These are phyloP conservation scores for Posidonia oceanica DNA, from an alignment of 116 monocot species.

Conservation along the genomic window DNA sequence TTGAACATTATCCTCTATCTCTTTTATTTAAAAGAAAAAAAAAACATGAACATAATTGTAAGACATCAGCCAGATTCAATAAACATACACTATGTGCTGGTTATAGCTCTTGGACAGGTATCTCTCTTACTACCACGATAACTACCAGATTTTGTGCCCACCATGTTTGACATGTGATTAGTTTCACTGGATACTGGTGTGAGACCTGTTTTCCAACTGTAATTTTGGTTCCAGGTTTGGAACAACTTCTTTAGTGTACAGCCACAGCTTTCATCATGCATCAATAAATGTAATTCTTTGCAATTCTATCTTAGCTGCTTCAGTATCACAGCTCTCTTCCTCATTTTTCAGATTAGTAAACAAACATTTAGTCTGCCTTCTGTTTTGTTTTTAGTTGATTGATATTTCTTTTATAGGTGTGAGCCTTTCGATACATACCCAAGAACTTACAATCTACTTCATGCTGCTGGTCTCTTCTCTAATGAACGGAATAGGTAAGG, in stretches of 20 bases:
- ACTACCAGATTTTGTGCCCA: no score
- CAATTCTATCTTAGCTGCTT: not conserved
- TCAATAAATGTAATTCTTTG: not conserved
- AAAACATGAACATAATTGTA: no score
- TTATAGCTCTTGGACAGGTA: no score
- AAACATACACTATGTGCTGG: no score
- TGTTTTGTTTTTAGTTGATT: constrained; percentile 14
- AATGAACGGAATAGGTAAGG: constrained; percentile 46
- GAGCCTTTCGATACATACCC: constrained; percentile 81
- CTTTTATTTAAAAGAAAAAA: no score
- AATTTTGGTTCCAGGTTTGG: not conserved
- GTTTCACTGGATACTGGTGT: constrained; percentile 1
- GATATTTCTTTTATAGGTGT: constrained; percentile 33
- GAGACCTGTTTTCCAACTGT: not conserved
- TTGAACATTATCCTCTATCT: no score
- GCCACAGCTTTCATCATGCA: not conserved
- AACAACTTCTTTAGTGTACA: not conserved
- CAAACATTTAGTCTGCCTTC: not conserved
- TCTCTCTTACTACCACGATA: no score
- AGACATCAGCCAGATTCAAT: no score
- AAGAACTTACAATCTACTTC: constrained; percentile 64
- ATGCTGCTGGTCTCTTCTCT: constrained; percentile 53
- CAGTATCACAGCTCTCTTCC: not conserved
- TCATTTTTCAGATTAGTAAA: not conserved
- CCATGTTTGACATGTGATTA: not conserved